Evolutionary conservation across 148 eudicot genomes (phyloP), one percentile per base, ranked within the genome.

Genomic region (Rhododendron williamsianum): DNA sequence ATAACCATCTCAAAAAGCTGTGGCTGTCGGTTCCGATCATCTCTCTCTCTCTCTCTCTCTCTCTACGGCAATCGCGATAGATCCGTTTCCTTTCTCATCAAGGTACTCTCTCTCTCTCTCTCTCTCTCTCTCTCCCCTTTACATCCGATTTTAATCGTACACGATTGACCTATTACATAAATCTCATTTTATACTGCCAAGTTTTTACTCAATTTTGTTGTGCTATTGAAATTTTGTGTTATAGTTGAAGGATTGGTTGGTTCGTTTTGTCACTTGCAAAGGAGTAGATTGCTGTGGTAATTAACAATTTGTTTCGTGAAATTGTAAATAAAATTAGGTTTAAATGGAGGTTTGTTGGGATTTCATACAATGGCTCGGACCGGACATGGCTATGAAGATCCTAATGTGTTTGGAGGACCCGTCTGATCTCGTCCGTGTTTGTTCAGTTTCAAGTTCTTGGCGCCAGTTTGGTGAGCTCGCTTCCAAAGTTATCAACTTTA

Each of bases 381-480:
- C 81, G 43, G 92, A 92, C 69, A 45, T 89, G 81, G 87, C 91
- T 45, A 63, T 88, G 11, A 88, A 87, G 76, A 91, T 91, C 76
- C 85, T 91, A 65, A 76, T 58, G 87, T 91, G 85, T 85, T 87
- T 89, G 87, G 91, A 88, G 7, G 87, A 89, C 87, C 90, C 91
- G 10, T 63, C 84, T 67, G 91, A 91, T 81, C 90, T 91, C 76
- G 86, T 88, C 33, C 85, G 88, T 56, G 90, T 73, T 41, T 52
- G 86, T 63, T 81, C 83, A 2, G 93, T 90, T 69, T 91, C 93
- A 4, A 88, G 88, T 78, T 67, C 85, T 43, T 92, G 94, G 94
- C 89, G 89, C 80, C 87, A 85, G 19, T 90, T 90, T 84, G 93
- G 94, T 92, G 89, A 88, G 93, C 56, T 88, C 12, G 23, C 74